Conservation (phyloP, 805 yeast genomes). For the Candida insectalens region DNA sequence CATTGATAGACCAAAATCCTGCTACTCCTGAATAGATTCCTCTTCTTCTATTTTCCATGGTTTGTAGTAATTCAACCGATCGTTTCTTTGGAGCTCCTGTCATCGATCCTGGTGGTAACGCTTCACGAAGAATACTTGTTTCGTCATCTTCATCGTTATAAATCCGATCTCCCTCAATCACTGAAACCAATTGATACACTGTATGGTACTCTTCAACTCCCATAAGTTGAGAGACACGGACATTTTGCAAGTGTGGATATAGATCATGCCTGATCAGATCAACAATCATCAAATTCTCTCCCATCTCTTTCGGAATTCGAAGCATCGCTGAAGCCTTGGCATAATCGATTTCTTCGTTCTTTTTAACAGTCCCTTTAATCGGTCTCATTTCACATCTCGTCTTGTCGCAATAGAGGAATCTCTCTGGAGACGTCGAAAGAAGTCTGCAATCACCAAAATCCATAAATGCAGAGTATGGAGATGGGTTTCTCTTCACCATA, state of each 20-base stretch:
- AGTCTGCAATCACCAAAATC: constrained; percentile 55
- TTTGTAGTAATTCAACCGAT: constrained; percentile 73
- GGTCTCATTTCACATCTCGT: constrained; percentile 74
- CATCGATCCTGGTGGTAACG: constrained; percentile 98
- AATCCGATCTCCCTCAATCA: constrained; percentile 56
- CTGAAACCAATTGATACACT: constrained; percentile 87
- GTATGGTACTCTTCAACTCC: constrained; percentile 85
- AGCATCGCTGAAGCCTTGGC: constrained; percentile 56
- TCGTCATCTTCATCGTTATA: constrained; percentile 59
- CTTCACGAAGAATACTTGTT: constrained; percentile 55
- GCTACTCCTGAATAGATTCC: constrained; percentile 92
- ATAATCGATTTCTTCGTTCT: constrained; percentile 40
- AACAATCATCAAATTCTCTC: constrained; percentile 94
- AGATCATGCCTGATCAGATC: constrained; percentile 92
- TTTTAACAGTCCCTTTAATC: constrained; percentile 89
- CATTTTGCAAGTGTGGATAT: constrained; percentile 53
- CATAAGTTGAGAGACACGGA: constrained; percentile 75
- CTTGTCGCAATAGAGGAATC: constrained; percentile 75
- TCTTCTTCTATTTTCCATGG: constrained; percentile 51
- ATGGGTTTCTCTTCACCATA: constrained; percentile 67
- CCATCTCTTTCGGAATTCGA: constrained; percentile 84
- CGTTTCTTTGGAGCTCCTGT: constrained; percentile 98
- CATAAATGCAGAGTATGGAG: constrained; percentile 84
- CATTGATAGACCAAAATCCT: constrained; percentile 89
- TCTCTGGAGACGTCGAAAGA: constrained; percentile 88